phyloP scores from a whole-genome alignment of 2,329 filamentous ascomycete species.

The Emergomyces africanus region DNA sequence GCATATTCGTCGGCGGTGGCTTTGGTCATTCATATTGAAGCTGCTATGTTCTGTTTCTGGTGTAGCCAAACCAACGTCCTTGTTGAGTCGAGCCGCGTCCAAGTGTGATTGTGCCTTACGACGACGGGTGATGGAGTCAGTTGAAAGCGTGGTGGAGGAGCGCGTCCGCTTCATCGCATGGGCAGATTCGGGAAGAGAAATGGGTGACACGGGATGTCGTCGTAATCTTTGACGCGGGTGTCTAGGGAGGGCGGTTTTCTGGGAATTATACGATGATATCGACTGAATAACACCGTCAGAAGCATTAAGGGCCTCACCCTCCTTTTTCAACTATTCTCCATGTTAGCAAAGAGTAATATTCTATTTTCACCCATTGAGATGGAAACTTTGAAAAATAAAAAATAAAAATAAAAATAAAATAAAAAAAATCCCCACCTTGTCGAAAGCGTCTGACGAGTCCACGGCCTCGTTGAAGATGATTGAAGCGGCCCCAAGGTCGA shows the following conservation, averaged over 20 bases:
- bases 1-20: neutral
- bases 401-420: neutral
- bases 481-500: conserved; percentile 51
- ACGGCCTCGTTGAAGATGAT: conserved; percentile 53
- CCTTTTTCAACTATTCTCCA: conserved; percentile 30
- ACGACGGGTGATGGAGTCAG: conserved; percentile 39
- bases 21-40: conserved; percentile 11
- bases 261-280: conserved; percentile 27
- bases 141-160: conserved; percentile 27
- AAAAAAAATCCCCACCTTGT: conserved; percentile 34
- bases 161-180: conserved; percentile 29
- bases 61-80: conserved; percentile 25
- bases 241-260: neutral
- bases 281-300: conserved; percentile 38
- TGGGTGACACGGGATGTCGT: conserved; percentile 6
- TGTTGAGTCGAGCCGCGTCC: conserved; percentile 18
- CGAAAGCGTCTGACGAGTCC: conserved; percentile 39
- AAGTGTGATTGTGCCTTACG: conserved; percentile 11
- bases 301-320: conserved; percentile 31
- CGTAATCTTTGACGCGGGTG: conserved; percentile 3
- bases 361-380: neutral
- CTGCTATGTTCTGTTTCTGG: conserved; percentile 27
- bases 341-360: conserved; percentile 2
- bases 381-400: neutral
- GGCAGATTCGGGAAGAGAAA: conserved; percentile 32